phyloP scores from a whole-genome alignment of 2,329 filamentous ascomycete genomes.

The Magnaporthiopsis rhizophila region DNA sequence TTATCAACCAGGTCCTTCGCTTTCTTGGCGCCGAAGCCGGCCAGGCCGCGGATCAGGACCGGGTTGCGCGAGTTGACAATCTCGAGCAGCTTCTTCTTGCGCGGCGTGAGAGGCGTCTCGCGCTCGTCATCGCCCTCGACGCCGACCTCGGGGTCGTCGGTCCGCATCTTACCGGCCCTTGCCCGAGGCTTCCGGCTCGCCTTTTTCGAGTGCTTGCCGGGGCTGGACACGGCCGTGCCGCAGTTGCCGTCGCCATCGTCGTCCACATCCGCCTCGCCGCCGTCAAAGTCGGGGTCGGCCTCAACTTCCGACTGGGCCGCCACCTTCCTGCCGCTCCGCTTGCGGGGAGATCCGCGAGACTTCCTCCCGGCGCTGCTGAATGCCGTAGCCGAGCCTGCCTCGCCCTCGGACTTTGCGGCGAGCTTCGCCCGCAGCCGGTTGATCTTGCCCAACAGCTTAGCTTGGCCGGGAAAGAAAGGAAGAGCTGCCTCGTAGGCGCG shows the following conservation, averaged over 20 bases:
- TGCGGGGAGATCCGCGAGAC: background rate
- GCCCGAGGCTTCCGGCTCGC: constrained; percentile 17
- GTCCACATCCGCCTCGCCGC: constrained; percentile 33
- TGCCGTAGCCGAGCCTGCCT: background rate
- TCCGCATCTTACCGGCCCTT: constrained; percentile 14
- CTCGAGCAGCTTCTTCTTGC: constrained; percentile 54
- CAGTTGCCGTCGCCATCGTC: constrained; percentile 25
- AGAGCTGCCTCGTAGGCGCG: constrained; percentile 80
- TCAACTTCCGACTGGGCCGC: constrained; percentile 11
- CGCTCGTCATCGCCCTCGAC: background rate
- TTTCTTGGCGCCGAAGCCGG: constrained; percentile 66
- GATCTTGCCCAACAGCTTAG: constrained; percentile 67
- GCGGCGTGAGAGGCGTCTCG: constrained; percentile 30
- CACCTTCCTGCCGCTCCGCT: constrained; percentile 17
- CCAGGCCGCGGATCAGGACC: constrained; percentile 54
- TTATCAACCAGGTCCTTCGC: constrained; percentile 53
- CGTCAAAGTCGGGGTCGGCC: constrained; percentile 27
- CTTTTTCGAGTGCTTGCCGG: constrained; percentile 18
- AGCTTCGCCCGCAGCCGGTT: constrained; percentile 51
- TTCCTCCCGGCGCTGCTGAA: background rate
- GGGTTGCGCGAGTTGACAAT: constrained; percentile 69
- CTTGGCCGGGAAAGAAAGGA: constrained; percentile 78
- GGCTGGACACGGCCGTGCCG: constrained; percentile 8
- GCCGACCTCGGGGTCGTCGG: background rate
- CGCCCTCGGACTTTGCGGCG: constrained; percentile 13